Conservation (phyloP, 176 grass and related monocot species). For the Oryza glaberrima region DNA sequence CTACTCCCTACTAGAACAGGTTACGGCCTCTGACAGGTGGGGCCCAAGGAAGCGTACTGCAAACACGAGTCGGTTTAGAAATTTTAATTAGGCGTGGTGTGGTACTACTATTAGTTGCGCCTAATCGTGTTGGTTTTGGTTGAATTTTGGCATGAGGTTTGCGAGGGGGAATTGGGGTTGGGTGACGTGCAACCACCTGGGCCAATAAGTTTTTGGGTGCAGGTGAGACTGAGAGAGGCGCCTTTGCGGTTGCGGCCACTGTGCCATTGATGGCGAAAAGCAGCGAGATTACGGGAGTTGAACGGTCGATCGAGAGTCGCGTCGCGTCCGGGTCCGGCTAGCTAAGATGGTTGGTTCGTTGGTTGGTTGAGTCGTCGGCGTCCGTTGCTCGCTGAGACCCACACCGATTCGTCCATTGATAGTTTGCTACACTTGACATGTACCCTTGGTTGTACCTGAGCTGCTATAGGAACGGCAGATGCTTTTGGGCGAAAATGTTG, state of each 20-base stretch:
- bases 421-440: neutral
- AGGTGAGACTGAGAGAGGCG: neutral
- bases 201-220: neutral
- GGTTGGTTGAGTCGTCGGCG: neutral
- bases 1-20: too few relatives aligned
- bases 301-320: neutral
- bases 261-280: neutral
- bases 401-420: neutral
- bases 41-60: neutral
- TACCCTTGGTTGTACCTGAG: neutral
- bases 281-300: neutral
- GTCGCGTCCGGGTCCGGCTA: neutral
- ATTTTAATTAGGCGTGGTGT: neutral
- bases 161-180: neutral
- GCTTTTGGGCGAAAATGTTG: too few relatives aligned
- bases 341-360: neutral
- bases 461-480: neutral
- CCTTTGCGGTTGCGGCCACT: neutral
- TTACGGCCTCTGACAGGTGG: neutral
- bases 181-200: neutral
- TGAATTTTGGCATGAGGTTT: neutral
- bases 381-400: neutral
- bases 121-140: neutral
- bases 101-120: neutral
- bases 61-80: neutral